Evolutionary conservation across 2,329 filamentous ascomycete genomes (phyloP).

Genomic region (Diaporthe ilicicola): DNA sequence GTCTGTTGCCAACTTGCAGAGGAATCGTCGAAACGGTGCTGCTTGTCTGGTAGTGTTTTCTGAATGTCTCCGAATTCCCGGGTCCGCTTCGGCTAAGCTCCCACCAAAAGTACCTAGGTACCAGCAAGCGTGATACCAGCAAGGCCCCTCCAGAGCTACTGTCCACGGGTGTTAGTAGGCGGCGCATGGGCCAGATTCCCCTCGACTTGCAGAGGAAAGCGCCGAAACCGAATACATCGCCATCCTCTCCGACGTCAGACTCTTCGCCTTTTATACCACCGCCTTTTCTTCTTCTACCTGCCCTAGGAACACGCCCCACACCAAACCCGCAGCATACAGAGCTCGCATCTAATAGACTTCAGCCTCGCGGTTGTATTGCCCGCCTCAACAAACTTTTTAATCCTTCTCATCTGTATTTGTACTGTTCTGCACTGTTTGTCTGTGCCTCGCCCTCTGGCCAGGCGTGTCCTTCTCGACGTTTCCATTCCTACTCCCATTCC

Average conservation of each 20-base stretch:
- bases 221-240: constrained; percentile 15
- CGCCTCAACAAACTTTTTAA: not conserved
- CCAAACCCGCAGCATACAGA: constrained; percentile 2
- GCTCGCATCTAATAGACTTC: constrained; percentile 11
- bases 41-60: not conserved
- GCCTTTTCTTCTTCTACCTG: not conserved
- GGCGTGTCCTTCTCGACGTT: not conserved
- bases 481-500: not conserved
- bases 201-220: not conserved
- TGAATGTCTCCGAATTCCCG: not conserved
- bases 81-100: constrained; percentile 10
- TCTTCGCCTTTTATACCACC: constrained; percentile 1
- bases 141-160: not conserved
- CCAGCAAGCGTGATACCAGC: not conserved
- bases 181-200: constrained; percentile 10
- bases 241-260: constrained; percentile 15
- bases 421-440: not conserved
- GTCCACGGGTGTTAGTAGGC: not conserved
- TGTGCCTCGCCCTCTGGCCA: constrained; percentile 1
- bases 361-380: not conserved
- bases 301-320: not conserved
- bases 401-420: constrained; percentile 5
- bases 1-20: too few species aligned
- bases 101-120: not conserved
- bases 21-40: too few species aligned